phyloP scores from a whole-genome alignment of 192 early-diverging fungal species.

The Rhizophagus clarus region DNA sequence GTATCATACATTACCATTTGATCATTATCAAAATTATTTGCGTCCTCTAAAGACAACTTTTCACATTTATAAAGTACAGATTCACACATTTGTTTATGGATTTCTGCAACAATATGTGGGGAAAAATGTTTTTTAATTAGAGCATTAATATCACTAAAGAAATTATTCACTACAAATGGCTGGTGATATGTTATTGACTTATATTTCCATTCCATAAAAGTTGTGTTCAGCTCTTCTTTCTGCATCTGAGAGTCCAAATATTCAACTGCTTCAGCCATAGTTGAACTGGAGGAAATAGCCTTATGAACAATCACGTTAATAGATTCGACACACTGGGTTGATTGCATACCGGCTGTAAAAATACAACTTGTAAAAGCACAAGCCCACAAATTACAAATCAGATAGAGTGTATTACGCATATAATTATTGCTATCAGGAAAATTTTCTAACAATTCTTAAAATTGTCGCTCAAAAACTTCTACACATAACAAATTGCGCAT shows the following conservation, averaged over 20 bases:
- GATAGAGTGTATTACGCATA: background rate
- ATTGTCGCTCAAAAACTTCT: background rate
- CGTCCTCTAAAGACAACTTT: no score
- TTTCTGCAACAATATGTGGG: background rate
- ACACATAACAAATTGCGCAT: background rate
- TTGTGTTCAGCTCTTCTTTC: background rate
- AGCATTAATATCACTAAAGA: background rate
- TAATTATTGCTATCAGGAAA: background rate
- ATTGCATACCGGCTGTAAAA: conserved; percentile 30
- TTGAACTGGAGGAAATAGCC: background rate
- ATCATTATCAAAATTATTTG: background rate
- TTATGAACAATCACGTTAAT: conserved; percentile 11
- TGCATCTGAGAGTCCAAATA: background rate
- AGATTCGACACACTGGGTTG: conserved; percentile 16
- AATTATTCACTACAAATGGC: background rate
- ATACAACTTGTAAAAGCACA: background rate
- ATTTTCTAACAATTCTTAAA: background rate
- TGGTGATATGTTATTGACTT: background rate
- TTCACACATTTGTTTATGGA: background rate
- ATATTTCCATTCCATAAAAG: background rate
- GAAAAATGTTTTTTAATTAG: background rate
- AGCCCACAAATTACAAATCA: background rate
- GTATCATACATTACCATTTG: no score
- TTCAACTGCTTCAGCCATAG: background rate
- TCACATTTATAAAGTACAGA: background rate